Percentiles rank a stretch among this genome's conserved stretches.
Conservation (phyloP, 2,329 filamentous ascomycete genomes). For the Aureobasidium sp. region DNA sequence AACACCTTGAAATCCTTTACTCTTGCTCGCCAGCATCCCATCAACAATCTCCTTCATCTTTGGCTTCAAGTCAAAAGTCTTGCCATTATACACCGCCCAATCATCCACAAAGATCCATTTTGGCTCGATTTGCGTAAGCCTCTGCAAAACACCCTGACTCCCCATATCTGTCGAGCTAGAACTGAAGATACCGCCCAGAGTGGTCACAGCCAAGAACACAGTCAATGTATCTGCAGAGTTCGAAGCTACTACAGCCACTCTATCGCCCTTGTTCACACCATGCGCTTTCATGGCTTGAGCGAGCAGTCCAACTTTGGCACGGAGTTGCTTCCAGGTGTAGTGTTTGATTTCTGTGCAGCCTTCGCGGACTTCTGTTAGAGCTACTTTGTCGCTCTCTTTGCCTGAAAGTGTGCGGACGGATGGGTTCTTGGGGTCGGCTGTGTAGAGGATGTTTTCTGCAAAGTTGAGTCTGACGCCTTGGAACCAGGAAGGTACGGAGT, state of each 20-base stretch:
- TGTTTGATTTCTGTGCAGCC: slow-evolving; percentile 48
- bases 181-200: slow-evolving; percentile 69
- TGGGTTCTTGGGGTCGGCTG: slow-evolving; percentile 35
- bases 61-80: slow-evolving; percentile 59
- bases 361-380: slow-evolving; percentile 66
- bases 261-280: slow-evolving; percentile 64
- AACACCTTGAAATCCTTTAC: slow-evolving; percentile 52
- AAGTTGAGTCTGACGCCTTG: slow-evolving; percentile 66
- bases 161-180: slow-evolving; percentile 79
- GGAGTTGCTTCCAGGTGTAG: slow-evolving; percentile 61
- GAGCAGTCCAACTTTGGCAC: slow-evolving; percentile 51
- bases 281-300: slow-evolving; percentile 59
- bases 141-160: slow-evolving; percentile 66
- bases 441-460: slow-evolving; percentile 72
- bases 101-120: slow-evolving; percentile 82
- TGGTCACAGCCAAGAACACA: slow-evolving; percentile 62
- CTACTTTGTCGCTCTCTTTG: slow-evolving; percentile 67
- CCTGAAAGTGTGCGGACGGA: slow-evolving; percentile 45
- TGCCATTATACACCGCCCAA: slow-evolving; percentile 70
- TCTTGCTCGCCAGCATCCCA: slow-evolving; percentile 47
- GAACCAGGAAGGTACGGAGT: slow-evolving; percentile 70
- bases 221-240: slow-evolving; percentile 69
- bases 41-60: slow-evolving; percentile 64
- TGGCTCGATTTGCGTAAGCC: slow-evolving; percentile 67
- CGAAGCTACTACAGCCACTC: slow-evolving; percentile 66